Base-by-base conservation (phyloP, 2,329 filamentous ascomycete genomes). In the Coniella vitis region DNA sequence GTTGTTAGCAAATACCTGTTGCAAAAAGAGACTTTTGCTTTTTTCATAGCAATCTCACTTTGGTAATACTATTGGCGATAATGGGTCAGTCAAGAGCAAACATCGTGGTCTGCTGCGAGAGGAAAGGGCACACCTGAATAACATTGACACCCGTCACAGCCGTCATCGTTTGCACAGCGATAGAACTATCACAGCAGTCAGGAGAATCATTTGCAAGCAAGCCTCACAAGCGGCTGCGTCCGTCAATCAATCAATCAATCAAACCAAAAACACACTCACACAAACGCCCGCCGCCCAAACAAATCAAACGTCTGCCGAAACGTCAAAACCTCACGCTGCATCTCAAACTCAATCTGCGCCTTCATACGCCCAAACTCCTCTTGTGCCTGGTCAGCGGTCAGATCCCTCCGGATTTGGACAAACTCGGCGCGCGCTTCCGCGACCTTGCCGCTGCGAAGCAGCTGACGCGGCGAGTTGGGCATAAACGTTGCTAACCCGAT, bases 141-240 rank as follows among this genome's bases (percentile, higher is more conserved):
- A 79, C 76, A 56, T 79, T 79, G 34, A 79, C 73, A 10, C 76
- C 76, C 1, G 76, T 79, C 35, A 79, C 57, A 54, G 68, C 71
- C 0, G 76, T 79, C 72, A 79, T 76, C 3, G 74, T 78, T 60
- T 79, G 76, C 2, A 78, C 76, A 2, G 72, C 71, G 56, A 79
- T 74, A 1, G 71, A 74, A 10, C 51, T 53, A 8, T 7, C 2
- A 7, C 17, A 1, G n/a, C 7, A 4, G 31, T 53, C 10, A 53
- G 48, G 8, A 41, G 12, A 5, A 5, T n/a, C n/a, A 0, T 9
- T 2, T 7, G n/a, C 22, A 9, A 14, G n/a, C n/a, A n/a, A n/a
- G n/a, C n/a, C n/a, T n/a, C n/a, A n/a, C n/a, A n/a, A n/a, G n/a
- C n/a, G n/a, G n/a, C n/a, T n/a, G n/a, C n/a, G n/a, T n/a, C n/a